Evolutionary conservation across 2,329 filamentous ascomycete species (phyloP).

Genomic region (Aspergillus tubingensis): DNA sequence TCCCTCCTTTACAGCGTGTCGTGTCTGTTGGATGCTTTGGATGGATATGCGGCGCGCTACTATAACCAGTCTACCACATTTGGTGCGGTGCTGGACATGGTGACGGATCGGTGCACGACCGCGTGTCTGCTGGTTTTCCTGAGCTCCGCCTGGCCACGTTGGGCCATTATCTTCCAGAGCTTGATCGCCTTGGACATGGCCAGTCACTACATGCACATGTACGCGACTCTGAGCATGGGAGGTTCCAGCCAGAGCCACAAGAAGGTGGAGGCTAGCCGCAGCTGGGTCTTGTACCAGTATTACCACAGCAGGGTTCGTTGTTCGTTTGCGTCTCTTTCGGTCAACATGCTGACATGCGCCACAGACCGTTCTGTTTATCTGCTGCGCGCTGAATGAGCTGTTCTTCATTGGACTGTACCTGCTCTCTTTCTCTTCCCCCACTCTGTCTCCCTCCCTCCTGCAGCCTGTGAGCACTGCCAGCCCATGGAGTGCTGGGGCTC

Average conservation of each 20-base stretch:
- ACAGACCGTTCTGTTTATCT: slow-evolving; percentile 85
- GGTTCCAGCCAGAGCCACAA: slow-evolving; percentile 83
- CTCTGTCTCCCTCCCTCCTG: slow-evolving; percentile 81
- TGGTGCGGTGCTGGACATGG: slow-evolving; percentile 97
- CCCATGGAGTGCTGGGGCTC: slow-evolving; percentile 86
- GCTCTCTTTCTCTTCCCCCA: slow-evolving; percentile 90
- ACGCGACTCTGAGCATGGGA: slow-evolving; percentile 85
- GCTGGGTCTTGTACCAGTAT: slow-evolving; percentile 89
- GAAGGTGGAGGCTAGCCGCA: slow-evolving; percentile 83
- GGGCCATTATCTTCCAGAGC: slow-evolving; percentile 90
- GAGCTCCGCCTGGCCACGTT: slow-evolving; percentile 89
- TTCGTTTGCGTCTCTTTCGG: not conserved
- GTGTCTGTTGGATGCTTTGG: slow-evolving; percentile 90
- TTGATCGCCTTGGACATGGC: slow-evolving; percentile 90
- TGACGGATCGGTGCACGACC: slow-evolving; percentile 96
- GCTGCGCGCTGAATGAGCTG: slow-evolving; percentile 87
- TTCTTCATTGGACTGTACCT: slow-evolving; percentile 99
- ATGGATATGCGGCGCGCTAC: slow-evolving; percentile 85
- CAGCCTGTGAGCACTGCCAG: slow-evolving; percentile 75
- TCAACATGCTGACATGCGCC: slow-evolving; percentile 11
- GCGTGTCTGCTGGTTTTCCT: slow-evolving; percentile 93
- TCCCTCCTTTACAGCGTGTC: slow-evolving; percentile 84
- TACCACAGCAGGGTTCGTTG: slow-evolving; percentile 90
- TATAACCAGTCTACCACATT: slow-evolving; percentile 93
- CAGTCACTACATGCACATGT: slow-evolving; percentile 99